Percentiles rank a stretch among this genome's conserved stretches.
phyloP scores from a whole-genome alignment of 768 basidiomycete genomes.

The Boletus rufocinnamomeus region DNA sequence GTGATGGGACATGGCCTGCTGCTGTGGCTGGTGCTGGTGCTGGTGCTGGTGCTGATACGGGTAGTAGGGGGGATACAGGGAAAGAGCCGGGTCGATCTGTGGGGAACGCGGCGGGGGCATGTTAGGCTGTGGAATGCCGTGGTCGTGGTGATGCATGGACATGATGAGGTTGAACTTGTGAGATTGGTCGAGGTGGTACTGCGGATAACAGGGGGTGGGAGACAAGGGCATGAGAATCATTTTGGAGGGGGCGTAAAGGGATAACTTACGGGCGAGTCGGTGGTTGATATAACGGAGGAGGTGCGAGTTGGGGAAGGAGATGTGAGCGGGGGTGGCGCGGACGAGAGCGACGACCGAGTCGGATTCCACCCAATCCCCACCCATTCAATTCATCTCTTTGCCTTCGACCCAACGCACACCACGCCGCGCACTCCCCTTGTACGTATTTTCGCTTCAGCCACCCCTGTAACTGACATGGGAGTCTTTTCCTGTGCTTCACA shows the following conservation, averaged over 20 bases:
- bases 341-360: neutral
- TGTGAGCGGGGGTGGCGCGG: neutral
- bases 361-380: neutral
- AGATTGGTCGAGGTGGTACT: constrained; percentile 27
- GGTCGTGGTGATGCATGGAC: constrained; percentile 48
- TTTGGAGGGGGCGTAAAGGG: neutral
- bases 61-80: constrained; percentile 69
- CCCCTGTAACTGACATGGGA: neutral
- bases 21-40: constrained; percentile 47
- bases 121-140: constrained; percentile 39
- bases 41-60: constrained; percentile 48
- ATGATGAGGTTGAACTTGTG: constrained; percentile 44
- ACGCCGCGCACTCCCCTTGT: neutral
- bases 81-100: constrained; percentile 69
- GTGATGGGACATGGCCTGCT: constrained; percentile 54
- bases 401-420: too few species aligned
- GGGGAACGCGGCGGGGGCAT: constrained; percentile 56
- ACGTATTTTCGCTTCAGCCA: neutral
- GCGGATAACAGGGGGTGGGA: constrained; percentile 25
- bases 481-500: neutral
- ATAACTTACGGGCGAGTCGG: constrained; percentile 8
- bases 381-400: neutral
- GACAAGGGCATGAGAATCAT: constrained; percentile 24
- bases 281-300: neutral
- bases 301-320: neutral